Percentiles rank a stretch among this genome's conserved stretches.
Evolutionary conservation across 2,329 filamentous ascomycete species (phyloP).

Genomic region (Talaromyces sp.): DNA sequence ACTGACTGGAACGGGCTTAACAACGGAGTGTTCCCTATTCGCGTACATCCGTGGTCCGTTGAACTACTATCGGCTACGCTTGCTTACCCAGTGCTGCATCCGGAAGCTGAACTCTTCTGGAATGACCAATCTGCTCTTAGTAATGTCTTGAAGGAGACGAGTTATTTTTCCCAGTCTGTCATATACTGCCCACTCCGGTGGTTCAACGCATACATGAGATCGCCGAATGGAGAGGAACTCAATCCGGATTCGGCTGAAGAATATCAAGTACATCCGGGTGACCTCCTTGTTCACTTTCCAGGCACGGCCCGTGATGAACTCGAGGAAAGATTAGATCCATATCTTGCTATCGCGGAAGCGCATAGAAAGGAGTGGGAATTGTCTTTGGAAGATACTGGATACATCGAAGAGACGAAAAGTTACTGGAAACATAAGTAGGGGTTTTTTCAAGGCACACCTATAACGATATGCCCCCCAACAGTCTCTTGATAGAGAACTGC

Average conservation of each 20-base stretch:
- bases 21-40: conserved; percentile 25
- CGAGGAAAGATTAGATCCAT: conserved; percentile 18
- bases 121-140: conserved; percentile 13
- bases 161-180: conserved; percentile 10
- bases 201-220: conserved; percentile 22
- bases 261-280: conserved; percentile 12
- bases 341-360: conserved; percentile 17
- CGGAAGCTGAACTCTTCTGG: conserved; percentile 15
- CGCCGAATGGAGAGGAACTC: conserved; percentile 16
- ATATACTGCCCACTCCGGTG: conserved; percentile 17
- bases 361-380: conserved; percentile 17
- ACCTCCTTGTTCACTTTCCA: conserved; percentile 26
- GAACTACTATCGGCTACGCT: conserved; percentile 21
- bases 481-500: no score
- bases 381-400: conserved; percentile 17
- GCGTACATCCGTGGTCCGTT: conserved; percentile 25
- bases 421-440: background rate
- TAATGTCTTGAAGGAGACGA: conserved; percentile 3
- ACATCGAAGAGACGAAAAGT: conserved; percentile 12
- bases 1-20: conserved; percentile 28
- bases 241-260: background rate
- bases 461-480: no score
- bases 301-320: conserved; percentile 16
- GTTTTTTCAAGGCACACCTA: no score
- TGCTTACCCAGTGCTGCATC: conserved; percentile 16